Evolutionary conservation across 495 filamentous ascomycete genomes (phyloP).

Genomic region (Trichoderma asperelloides): DNA sequence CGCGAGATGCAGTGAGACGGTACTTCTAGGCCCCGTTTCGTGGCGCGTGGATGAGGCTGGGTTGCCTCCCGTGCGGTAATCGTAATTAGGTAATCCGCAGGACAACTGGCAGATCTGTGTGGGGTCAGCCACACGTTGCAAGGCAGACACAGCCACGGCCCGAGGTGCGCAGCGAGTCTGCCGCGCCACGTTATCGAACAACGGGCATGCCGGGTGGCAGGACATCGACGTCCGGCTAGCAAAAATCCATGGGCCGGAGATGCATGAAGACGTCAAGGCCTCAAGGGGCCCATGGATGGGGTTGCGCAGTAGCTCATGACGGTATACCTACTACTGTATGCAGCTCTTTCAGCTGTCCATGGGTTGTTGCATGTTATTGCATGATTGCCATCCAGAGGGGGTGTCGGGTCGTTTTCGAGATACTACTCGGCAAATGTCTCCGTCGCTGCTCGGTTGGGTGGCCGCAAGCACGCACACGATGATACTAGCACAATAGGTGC

Average conservation of each 20-base stretch:
- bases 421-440: not conserved
- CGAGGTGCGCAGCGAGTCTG: not conserved
- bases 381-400: not conserved
- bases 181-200: not conserved
- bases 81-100: not conserved
- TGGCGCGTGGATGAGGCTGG: not conserved
- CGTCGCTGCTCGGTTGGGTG: not conserved
- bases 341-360: constrained; percentile 9
- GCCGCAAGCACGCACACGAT: not conserved
- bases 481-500: not conserved
- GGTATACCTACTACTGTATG: no score
- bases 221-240: not conserved
- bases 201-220: not conserved
- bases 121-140: constrained; percentile 4
- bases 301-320: not conserved
- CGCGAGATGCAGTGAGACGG: not conserved
- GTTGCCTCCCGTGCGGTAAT: constrained; percentile 3
- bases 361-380: not conserved
- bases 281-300: not conserved
- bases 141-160: constrained; percentile 6
- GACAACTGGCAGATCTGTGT: constrained; percentile 5
- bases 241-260: not conserved
- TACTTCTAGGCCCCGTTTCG: not conserved
- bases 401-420: not conserved
- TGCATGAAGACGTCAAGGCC: constrained; percentile 2